phyloP scores from a whole-genome alignment of 1,284 basidiomycete genomes.

The Cerioporus squamosus region DNA sequence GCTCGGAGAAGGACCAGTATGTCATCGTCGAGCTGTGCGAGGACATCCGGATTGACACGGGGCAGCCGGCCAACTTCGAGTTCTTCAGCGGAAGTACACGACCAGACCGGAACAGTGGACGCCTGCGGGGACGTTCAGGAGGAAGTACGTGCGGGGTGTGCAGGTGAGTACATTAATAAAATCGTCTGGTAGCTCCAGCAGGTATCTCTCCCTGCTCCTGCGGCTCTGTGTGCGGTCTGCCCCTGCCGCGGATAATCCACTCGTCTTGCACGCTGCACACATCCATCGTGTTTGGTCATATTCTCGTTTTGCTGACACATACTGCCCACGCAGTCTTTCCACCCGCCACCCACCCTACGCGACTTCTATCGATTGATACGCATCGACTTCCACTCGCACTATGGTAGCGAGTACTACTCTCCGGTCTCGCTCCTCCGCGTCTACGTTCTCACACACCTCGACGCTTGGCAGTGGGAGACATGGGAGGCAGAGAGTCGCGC shows the following conservation, averaged over 20 bases:
- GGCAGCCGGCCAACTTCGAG: slow-evolving; percentile 96
- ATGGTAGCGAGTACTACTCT: slow-evolving; percentile 96
- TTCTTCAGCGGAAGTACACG: slow-evolving; percentile 88
- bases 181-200: too few relatives aligned
- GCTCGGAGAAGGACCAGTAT: slow-evolving; percentile 75
- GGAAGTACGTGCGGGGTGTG: slow-evolving; percentile 90
- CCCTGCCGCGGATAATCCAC: too few relatives aligned
- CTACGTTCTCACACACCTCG: slow-evolving; percentile 95
- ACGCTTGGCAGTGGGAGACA: slow-evolving; percentile 92
- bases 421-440: slow-evolving; percentile 93
- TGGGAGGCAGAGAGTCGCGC: slow-evolving; percentile 70
- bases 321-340: slow-evolving; percentile 67
- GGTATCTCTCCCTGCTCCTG: too few relatives aligned
- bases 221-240: too few relatives aligned
- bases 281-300: too few relatives aligned
- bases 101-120: slow-evolving; percentile 73
- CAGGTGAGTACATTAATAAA: slow-evolving; percentile 68
- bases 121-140: slow-evolving; percentile 77
- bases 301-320: too few relatives aligned
- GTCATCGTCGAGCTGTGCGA: slow-evolving; percentile 97
- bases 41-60: slow-evolving; percentile 94
- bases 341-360: slow-evolving; percentile 66
- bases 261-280: too few relatives aligned
- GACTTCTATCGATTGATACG: slow-evolving; percentile 94
- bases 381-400: slow-evolving; percentile 94